These are phyloP conservation scores for Apiospora phragmitis DNA, from an alignment of 2,329 filamentous ascomycete genomes.

Conservation along the genomic window DNA sequence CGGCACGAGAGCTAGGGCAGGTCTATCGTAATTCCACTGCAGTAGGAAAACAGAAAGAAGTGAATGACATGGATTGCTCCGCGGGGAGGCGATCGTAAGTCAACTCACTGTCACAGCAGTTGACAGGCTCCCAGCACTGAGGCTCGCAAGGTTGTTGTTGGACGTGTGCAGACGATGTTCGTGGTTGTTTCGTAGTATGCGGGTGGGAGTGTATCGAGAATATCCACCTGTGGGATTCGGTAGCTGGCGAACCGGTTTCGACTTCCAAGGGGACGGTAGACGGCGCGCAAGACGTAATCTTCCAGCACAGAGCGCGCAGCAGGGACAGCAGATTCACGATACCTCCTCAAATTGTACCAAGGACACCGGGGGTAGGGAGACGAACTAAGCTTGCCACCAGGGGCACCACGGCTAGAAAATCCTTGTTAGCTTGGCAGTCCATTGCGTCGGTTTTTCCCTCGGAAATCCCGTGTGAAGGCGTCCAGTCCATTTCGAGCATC, in stretches of 20 bases:
- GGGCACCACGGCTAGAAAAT: constrained; percentile 72
- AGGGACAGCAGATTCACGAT: background rate
- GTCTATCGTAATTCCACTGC: too few species aligned
- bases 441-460: background rate
- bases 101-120: background rate
- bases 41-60: background rate
- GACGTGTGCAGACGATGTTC: background rate
- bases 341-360: background rate
- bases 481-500: background rate
- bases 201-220: too few species aligned
- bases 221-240: background rate
- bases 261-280: background rate
- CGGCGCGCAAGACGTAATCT: too few species aligned
- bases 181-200: background rate
- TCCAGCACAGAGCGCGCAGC: background rate
- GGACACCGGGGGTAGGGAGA: background rate
- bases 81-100: background rate
- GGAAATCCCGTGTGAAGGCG: background rate
- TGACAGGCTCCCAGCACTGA: background rate
- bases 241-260: background rate
- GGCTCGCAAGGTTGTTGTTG: background rate
- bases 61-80: background rate
- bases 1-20: background rate
- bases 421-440: constrained; percentile 16
- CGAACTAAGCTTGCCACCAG: constrained; percentile 35